Conservation (phyloP, 331 rosid genomes). For the Dryas integrifolia region DNA sequence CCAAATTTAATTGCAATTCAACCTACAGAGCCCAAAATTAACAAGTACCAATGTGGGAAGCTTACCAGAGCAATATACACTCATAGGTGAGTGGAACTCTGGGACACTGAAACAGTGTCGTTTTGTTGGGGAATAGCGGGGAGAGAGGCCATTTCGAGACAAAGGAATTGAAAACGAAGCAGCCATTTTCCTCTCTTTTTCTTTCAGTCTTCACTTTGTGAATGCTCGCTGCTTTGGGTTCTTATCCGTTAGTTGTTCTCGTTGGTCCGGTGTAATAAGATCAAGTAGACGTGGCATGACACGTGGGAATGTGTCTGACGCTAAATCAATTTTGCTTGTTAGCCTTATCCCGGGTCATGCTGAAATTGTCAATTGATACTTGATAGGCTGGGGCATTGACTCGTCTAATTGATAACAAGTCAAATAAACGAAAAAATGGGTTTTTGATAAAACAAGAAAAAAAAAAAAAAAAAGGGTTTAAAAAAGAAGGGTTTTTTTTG, state of each 20-base stretch:
- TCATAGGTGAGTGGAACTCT: constrained; percentile 20
- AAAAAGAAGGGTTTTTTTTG: too few relatives aligned
- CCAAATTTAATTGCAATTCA: not conserved
- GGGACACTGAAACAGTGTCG: constrained; percentile 29
- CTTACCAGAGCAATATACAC: constrained; percentile 54
- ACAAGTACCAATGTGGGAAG: not conserved
- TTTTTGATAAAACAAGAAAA: too few relatives aligned
- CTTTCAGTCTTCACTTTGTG: constrained; percentile 5
- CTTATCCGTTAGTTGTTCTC: constrained; percentile 21
- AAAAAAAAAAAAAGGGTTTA: too few relatives aligned
- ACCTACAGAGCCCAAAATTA: not conserved
- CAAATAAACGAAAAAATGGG: too few relatives aligned
- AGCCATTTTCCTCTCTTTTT: constrained; percentile 46
- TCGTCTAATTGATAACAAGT: too few relatives aligned
- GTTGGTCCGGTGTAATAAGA: not conserved
- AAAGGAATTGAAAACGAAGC: constrained; percentile 53
- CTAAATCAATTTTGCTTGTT: not conserved
- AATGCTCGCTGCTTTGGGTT: not conserved
- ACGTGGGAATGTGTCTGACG: constrained; percentile 33
- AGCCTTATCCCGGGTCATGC: not conserved
- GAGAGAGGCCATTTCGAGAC: constrained; percentile 42
- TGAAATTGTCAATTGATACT: not conserved
- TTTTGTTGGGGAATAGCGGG: constrained; percentile 36
- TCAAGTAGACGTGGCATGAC: constrained; percentile 41
- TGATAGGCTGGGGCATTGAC: too few relatives aligned